Evolutionary conservation across 768 basidiomycete genomes (phyloP).

Genomic region (Tricholoma sp.): DNA sequence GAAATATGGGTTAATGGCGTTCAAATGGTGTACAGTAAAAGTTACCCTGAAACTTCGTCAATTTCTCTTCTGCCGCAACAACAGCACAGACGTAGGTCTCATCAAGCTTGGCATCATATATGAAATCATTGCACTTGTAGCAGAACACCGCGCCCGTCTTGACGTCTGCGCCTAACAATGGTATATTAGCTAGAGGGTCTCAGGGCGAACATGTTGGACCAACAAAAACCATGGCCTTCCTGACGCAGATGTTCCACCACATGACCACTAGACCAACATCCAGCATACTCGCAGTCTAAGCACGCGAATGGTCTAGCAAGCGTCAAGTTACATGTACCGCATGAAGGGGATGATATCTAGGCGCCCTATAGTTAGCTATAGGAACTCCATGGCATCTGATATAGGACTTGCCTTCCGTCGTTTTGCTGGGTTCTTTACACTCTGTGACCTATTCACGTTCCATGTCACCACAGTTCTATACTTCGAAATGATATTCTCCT

Average conservation of each 20-base stretch:
- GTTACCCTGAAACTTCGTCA: slow-evolving; percentile 56
- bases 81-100: slow-evolving; percentile 36
- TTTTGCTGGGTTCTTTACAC: slow-evolving; percentile 47
- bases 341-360: slow-evolving; percentile 56
- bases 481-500: slow-evolving; percentile 27
- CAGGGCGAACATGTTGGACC: slow-evolving; percentile 22
- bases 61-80: slow-evolving; percentile 55
- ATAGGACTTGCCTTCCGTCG: slow-evolving; percentile 57
- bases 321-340: slow-evolving; percentile 51
- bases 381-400: background rate
- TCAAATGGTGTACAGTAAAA: background rate
- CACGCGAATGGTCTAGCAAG: slow-evolving; percentile 69
- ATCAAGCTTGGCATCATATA: slow-evolving; percentile 55
- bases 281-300: slow-evolving; percentile 63
- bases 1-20: background rate
- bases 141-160: slow-evolving; percentile 77
- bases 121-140: slow-evolving; percentile 66
- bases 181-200: background rate
- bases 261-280: slow-evolving; percentile 67
- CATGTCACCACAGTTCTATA: slow-evolving; percentile 53
- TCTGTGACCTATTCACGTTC: slow-evolving; percentile 43
- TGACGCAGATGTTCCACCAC: slow-evolving; percentile 51
- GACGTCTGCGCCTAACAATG: slow-evolving; percentile 61
- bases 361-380: background rate
- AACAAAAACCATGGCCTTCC: slow-evolving; percentile 61